Evolutionary conservation across 2,329 filamentous ascomycete genomes (phyloP).

Genomic region (Alternaria triticina): DNA sequence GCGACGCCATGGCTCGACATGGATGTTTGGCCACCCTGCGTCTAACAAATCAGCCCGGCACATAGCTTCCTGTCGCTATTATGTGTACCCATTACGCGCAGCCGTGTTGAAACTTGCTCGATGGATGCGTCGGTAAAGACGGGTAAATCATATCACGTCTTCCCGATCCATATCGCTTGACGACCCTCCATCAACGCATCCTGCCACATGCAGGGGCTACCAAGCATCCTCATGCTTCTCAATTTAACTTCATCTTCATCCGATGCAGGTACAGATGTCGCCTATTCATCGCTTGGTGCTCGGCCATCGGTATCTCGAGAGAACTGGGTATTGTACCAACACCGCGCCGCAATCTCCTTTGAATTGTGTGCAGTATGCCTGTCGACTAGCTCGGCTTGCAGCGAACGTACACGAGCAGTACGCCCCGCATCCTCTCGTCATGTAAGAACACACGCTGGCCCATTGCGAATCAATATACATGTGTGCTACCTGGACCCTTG

Average conservation of each 20-base stretch:
- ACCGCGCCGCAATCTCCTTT: slow-evolving; percentile 5
- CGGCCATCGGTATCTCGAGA: background rate
- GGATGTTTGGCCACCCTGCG: background rate
- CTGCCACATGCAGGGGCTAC: slow-evolving; percentile 18
- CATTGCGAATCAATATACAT: slow-evolving; percentile 8
- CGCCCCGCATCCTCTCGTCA: slow-evolving; percentile 2
- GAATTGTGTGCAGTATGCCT: background rate
- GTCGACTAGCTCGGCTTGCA: slow-evolving; percentile 2
- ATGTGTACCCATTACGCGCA: slow-evolving; percentile 1
- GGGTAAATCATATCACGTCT: slow-evolving; percentile 12
- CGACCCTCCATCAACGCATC: background rate
- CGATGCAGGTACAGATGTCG: slow-evolving; percentile 22
- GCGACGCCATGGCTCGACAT: slow-evolving; percentile 5
- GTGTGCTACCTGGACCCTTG: slow-evolving; percentile 14
- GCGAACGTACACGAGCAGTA: background rate
- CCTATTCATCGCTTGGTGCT: background rate
- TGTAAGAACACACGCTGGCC: slow-evolving; percentile 18
- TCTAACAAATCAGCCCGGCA: slow-evolving; percentile 4
- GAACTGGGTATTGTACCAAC: slow-evolving; percentile 2
- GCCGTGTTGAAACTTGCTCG: background rate
- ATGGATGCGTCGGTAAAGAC: slow-evolving; percentile 11
- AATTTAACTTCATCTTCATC: slow-evolving; percentile 12
- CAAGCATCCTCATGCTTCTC: slow-evolving; percentile 3
- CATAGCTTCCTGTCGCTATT: slow-evolving; percentile 8
- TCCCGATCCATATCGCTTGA: slow-evolving; percentile 5